phyloP scores from a whole-genome alignment of 768 basidiomycete species.

The Nevesoporus exiguus region DNA sequence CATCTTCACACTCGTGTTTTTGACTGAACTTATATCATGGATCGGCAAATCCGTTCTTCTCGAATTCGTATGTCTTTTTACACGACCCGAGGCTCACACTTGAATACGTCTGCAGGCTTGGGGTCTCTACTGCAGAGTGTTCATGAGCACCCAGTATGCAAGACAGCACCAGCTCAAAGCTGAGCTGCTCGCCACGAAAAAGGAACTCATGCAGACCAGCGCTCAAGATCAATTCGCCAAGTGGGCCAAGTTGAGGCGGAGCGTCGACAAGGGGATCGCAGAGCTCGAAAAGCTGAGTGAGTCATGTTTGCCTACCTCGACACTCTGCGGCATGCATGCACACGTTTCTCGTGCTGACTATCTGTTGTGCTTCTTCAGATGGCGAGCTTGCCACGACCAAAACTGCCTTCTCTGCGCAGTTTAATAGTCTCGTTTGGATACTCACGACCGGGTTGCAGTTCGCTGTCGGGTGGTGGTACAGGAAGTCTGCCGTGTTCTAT shows the following conservation, averaged over 20 bases:
- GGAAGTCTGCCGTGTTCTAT: slow-evolving; percentile 88
- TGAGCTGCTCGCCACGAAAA: slow-evolving; percentile 75
- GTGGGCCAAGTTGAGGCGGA: slow-evolving; percentile 92
- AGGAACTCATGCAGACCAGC: slow-evolving; percentile 84
- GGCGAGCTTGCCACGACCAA: slow-evolving; percentile 57
- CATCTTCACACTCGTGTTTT: slow-evolving; percentile 77
- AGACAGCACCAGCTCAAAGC: slow-evolving; percentile 72
- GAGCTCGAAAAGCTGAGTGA: slow-evolving; percentile 92
- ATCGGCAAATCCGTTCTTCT: slow-evolving; percentile 82
- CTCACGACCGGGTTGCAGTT: slow-evolving; percentile 87
- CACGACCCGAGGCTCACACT: slow-evolving; percentile 2
- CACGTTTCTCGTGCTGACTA: background rate
- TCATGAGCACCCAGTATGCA: slow-evolving; percentile 51
- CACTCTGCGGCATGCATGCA: background rate
- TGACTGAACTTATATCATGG: slow-evolving; percentile 85
- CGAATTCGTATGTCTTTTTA: slow-evolving; percentile 56
- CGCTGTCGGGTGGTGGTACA: slow-evolving; percentile 86
- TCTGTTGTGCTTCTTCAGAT: slow-evolving; percentile 46
- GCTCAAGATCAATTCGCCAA: slow-evolving; percentile 98
- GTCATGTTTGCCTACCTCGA: slow-evolving; percentile 26
- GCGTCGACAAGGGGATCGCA: slow-evolving; percentile 85
- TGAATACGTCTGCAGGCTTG: slow-evolving; percentile 53
- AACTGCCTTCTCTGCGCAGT: slow-evolving; percentile 62
- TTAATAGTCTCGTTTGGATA: slow-evolving; percentile 74
- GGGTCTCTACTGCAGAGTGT: slow-evolving; percentile 61